Evolutionary conservation across 768 basidiomycete species (phyloP), one percentile per base, ranked within the genome.

Genomic region (Kwoniella dejecticola): DNA sequence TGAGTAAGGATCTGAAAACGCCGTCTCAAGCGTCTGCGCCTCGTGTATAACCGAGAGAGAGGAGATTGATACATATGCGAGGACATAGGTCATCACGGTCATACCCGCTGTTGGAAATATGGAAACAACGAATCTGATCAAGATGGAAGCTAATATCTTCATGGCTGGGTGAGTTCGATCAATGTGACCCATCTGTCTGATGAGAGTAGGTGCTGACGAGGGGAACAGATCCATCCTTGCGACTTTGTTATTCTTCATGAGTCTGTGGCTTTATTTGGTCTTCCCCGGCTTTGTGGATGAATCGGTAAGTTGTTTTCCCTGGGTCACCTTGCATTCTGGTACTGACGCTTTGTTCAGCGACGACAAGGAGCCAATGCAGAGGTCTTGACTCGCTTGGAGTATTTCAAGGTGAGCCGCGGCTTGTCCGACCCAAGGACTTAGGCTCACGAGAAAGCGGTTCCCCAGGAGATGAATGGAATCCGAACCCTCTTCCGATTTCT

Each of bases 1-100:
- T 94, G 0, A 92, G 91, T 0, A 90, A 93, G 73, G n/a, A 19
- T 17, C 19, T 30, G n/a, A 24, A 21, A 2, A 12, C 24, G 36
- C 15, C 15, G 30, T 33, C 12, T n/a, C 44, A n/a, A 3, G 12
- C 15, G 11, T 2, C 44, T 45, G 21, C 12, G 17, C 12, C n/a
- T 11, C 15, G 4, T 21, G 42, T 21, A 45, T 6, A 2, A 8
- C 19, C 10, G 10, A n/a, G 44, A 23, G 21, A 19, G 12, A 23
- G 24, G 6, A 7, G 15, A 23, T 23, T n/a, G 21, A 4, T 19
- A 42, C 30, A n/a, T 11, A 3, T 27, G 23, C n/a, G n/a, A n/a
- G n/a, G n/a, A n/a, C n/a, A 30, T 47, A 69, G 67, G 57, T 50
- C 3, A 36, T 59, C 12, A 59, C 50, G 12, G 19, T 70, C 0